Conservation (phyloP, 208 protist genomes). For the Histomonas meleagridis region DNA sequence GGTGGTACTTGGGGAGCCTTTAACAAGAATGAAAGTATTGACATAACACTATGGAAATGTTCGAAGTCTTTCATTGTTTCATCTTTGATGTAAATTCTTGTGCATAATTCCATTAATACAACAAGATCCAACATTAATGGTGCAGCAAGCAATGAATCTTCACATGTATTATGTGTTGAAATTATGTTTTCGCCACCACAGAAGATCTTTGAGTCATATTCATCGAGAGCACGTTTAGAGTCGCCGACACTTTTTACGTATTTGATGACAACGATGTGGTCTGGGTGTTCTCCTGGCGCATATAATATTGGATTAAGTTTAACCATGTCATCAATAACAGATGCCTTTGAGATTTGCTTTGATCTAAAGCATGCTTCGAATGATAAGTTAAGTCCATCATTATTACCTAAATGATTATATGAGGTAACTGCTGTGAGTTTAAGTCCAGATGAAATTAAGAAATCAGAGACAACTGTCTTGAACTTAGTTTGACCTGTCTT, state of each 20-base stretch:
- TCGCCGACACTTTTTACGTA: slow-evolving; percentile 91
- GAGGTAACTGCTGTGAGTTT: slow-evolving; percentile 70
- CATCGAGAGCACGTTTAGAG: slow-evolving; percentile 92
- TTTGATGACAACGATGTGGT: slow-evolving; percentile 93
- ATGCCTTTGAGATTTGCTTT: slow-evolving; percentile 95
- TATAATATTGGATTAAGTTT: slow-evolving; percentile 76
- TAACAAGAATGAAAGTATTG: slow-evolving; percentile 23
- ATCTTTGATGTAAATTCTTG: slow-evolving; percentile 62
- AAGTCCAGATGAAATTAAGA: slow-evolving; percentile 81
- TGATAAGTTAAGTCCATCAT: slow-evolving; percentile 90
- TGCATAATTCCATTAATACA: slow-evolving; percentile 81
- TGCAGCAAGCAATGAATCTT: slow-evolving; percentile 91
- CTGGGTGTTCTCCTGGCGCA: slow-evolving; percentile 69
- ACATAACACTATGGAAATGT: background rate
- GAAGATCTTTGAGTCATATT: slow-evolving; percentile 92
- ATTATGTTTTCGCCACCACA: slow-evolving; percentile 78
- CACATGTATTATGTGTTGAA: slow-evolving; percentile 85
- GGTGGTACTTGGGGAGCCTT: slow-evolving; percentile 70
- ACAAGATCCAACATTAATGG: slow-evolving; percentile 93
- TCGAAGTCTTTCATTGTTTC: slow-evolving; percentile 37
- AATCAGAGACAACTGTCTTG: slow-evolving; percentile 92
- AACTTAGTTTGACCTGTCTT: slow-evolving; percentile 99
- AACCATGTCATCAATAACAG: slow-evolving; percentile 97
- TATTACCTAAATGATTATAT: slow-evolving; percentile 97
- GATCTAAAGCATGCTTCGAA: slow-evolving; percentile 54